Base-by-base conservation (phyloP, 768 basidiomycete species). In the Trametes villosa region DNA sequence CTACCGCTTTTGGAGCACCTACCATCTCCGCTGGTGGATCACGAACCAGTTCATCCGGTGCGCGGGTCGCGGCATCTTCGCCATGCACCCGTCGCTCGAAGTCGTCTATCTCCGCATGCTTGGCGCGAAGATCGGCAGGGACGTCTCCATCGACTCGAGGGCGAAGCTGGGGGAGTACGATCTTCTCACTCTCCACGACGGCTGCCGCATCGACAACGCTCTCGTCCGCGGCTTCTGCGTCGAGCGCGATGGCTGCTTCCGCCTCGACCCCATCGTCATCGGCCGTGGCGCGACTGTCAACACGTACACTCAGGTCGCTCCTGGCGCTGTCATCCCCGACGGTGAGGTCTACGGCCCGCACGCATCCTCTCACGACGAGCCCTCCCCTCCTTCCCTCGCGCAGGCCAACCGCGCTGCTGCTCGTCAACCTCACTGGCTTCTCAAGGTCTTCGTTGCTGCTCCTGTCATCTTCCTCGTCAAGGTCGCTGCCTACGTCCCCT, bases 11-110 rank as follows among this genome's bases (percentile, higher is more conserved):
- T 63, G 62, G 77, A 75, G 77, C 29, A 62, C 48, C 6, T 80
- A 79, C 50, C 75, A 80, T 52, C 67, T 80, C 9, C 76, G 79
- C 3, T 80, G 78, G 75, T 80, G 79, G 79, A 70, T 80, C 40
- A 77, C 78, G 26, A 77, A 80, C 64, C 75, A 77, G 63, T 67
- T 68, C 29, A 60, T 80, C 13, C 67, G 75, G 68, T 70, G 74
- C 40, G 69, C 79, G 3, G 81, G 79, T 0, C 75, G 77, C 33
- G 81, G 80, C 0, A 64, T 82, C 26, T 82, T 82, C 58, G 60
- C 76, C 18, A 63, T 73, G 47, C 76, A 79, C 54, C 77, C 79
- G 1, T 66, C 68, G 1, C 64, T 79, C 34, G 72, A 76, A 38
- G 67, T 72, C 3, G 53, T 80, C 2, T 81, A 82, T 69, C 79